Conservation (phyloP, 176 grass and related monocot genomes). For the Urochloa ruziziensis region DNA sequence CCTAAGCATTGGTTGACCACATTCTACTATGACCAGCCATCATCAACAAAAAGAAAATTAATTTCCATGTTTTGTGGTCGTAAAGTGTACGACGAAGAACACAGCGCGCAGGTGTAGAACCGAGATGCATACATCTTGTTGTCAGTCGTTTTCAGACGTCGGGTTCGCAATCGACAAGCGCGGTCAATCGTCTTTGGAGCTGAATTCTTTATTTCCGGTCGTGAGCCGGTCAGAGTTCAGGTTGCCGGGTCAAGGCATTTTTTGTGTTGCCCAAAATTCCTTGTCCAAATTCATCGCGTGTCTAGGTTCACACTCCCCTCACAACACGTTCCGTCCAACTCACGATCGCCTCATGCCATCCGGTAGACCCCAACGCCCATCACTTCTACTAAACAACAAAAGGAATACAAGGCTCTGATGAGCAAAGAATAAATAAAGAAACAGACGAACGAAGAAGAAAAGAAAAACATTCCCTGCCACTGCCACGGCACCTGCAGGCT, state of each 20-base stretch:
- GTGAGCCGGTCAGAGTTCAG: background rate
- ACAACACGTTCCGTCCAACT: no score
- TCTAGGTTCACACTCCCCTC: no score
- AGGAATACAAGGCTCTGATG: background rate
- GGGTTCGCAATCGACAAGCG: background rate
- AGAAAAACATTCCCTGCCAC: background rate
- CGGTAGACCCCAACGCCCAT: background rate
- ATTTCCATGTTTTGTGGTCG: background rate
- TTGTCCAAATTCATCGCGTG: background rate
- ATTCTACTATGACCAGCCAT: background rate
- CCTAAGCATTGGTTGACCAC: no score
- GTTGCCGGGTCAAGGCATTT: background rate
- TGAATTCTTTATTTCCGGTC: background rate
- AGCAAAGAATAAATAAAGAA: background rate
- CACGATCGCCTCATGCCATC: background rate
- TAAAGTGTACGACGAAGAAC: background rate
- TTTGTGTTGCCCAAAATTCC: background rate
- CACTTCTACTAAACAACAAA: background rate
- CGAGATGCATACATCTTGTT: background rate
- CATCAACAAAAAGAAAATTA: background rate
- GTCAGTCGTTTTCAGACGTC: background rate
- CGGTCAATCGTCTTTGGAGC: background rate
- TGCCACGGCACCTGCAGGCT: background rate
- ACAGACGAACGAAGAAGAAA: background rate
- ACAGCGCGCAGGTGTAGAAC: background rate